These are phyloP conservation scores for Cichorium intybus DNA, from an alignment of 140 eudicot genomes.

Conservation along the genomic window DNA sequence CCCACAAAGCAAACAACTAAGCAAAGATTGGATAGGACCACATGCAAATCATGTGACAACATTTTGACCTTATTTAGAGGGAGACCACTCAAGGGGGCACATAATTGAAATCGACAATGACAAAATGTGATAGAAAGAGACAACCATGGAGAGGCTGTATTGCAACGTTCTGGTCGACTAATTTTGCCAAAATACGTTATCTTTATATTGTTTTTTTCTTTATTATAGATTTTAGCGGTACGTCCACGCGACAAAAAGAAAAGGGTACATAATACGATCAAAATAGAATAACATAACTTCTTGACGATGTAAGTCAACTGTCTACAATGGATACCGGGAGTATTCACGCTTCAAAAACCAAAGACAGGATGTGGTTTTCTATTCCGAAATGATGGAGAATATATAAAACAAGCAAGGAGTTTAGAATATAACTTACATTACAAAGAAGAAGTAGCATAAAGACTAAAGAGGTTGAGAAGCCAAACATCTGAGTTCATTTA, in stretches of 20 bases:
- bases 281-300: not conserved
- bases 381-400: no score
- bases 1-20: conserved; percentile 22
- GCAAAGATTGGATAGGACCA: conserved; percentile 33
- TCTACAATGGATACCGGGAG: not conserved
- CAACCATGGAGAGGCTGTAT: conserved; percentile 15
- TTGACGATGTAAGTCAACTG: not conserved
- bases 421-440: no score
- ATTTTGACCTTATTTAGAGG: conserved; percentile 9
- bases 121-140: conserved; percentile 13
- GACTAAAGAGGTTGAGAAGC: no score
- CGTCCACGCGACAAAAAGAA: not conserved
- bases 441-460: no score
- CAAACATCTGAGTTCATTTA: no score
- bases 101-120: conserved; percentile 31
- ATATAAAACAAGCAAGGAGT: no score
- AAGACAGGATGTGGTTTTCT: no score
- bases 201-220: not conserved
- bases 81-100: conserved; percentile 31
- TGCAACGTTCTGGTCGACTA: not conserved
- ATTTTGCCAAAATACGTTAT: not conserved
- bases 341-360: not conserved
- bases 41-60: conserved; percentile 25
- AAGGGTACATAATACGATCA: not conserved
- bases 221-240: not conserved